Percentiles rank a stretch among this genome's conserved stretches.
Evolutionary conservation across 495 filamentous ascomycete species (phyloP).

Genomic region (Hamigera avellanea): DNA sequence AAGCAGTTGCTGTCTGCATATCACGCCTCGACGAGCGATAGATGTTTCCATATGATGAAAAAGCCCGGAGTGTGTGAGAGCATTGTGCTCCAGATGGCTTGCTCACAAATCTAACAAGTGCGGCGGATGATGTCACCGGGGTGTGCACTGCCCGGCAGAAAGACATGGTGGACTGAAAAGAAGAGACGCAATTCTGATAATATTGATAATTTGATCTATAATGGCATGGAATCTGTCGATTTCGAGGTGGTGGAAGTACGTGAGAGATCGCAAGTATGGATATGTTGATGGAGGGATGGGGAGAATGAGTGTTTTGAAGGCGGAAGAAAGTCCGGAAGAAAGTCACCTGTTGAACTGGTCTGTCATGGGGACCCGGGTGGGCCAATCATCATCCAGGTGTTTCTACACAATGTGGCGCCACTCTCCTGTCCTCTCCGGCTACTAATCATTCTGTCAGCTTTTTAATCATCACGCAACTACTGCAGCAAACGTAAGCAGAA

Average conservation of each 20-base stretch:
- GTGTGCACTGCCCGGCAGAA: constrained; percentile 22
- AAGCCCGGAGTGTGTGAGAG: constrained; percentile 45
- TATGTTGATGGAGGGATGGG: too few relatives aligned
- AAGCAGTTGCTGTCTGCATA: constrained; percentile 62
- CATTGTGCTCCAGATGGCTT: constrained; percentile 32
- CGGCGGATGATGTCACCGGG: constrained; percentile 44
- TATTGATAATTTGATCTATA: neutral
- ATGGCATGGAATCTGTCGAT: neutral
- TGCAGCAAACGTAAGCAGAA: too few relatives aligned
- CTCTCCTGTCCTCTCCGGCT: constrained; percentile 2
- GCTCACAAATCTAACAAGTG: constrained; percentile 38
- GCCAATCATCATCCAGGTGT: constrained; percentile 34
- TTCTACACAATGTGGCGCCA: constrained; percentile 35
- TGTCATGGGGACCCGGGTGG: constrained; percentile 6
- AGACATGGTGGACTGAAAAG: constrained; percentile 16
- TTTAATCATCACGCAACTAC: too few relatives aligned
- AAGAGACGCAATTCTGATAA: neutral
- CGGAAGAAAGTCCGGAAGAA: constrained; percentile 14
- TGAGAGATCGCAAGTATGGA: too few relatives aligned
- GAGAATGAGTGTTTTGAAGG: constrained; percentile 9
- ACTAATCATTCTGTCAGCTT: too few relatives aligned
- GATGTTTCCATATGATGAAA: constrained; percentile 48
- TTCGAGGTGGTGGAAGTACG: neutral
- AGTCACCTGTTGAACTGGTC: constrained; percentile 4
- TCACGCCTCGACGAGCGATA: constrained; percentile 50